These are phyloP conservation scores for Clavaria fumosa DNA, from an alignment of 768 basidiomycete genomes.

Conservation along the genomic window DNA sequence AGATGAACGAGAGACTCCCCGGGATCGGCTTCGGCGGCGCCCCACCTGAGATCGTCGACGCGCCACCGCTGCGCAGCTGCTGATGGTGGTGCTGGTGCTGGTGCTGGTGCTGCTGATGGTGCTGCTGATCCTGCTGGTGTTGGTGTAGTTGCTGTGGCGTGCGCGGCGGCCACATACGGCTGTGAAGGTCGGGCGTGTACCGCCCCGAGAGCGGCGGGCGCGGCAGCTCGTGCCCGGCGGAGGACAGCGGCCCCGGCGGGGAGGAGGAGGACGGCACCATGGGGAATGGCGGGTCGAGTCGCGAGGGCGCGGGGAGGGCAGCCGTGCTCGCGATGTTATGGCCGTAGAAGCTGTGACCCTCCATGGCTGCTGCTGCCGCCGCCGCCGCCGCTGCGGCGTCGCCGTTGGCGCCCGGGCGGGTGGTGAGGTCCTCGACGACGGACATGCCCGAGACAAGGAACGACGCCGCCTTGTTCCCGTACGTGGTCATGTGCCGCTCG, in stretches of 20 bases:
- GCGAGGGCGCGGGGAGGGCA: background rate
- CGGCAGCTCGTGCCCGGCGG: slow-evolving; percentile 13
- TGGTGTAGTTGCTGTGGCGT: slow-evolving; percentile 4
- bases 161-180: background rate
- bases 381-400: too few relatives aligned
- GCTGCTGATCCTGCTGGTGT: too few relatives aligned
- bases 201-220: slow-evolving; percentile 4
- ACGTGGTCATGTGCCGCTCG: slow-evolving; percentile 10
- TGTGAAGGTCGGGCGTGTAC: slow-evolving; percentile 6
- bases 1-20: slow-evolving; percentile 27
- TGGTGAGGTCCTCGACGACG: slow-evolving; percentile 7
- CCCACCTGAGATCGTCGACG: slow-evolving; percentile 8
- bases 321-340: slow-evolving; percentile 29
- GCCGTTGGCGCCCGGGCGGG: slow-evolving; percentile 1
- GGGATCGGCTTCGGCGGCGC: slow-evolving; percentile 14
- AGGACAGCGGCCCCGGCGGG: too few relatives aligned
- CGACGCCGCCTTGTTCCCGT: slow-evolving; percentile 10
- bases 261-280: too few relatives aligned
- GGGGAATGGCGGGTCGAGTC: too few relatives aligned
- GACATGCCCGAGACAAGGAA: slow-evolving; percentile 6
- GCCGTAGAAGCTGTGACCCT: slow-evolving; percentile 31
- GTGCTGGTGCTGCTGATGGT: slow-evolving; percentile 1
- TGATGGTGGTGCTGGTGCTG: background rate
- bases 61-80: background rate
- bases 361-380: too few relatives aligned